phyloP scores from a whole-genome alignment of 192 early-diverging fungal genomes.

The Neocallimastix lanati region DNA sequence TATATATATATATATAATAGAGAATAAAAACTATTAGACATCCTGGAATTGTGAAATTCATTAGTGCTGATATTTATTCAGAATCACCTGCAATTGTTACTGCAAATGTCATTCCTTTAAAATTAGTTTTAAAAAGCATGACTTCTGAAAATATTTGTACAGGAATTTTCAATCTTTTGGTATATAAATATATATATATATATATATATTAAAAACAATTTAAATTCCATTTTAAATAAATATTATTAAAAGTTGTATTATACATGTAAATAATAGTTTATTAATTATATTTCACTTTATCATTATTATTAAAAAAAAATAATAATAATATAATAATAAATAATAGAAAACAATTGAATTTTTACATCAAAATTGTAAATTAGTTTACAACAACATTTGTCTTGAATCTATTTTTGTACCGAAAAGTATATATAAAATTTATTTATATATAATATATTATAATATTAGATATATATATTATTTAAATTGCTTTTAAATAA shows the following conservation, averaged over 20 bases:
- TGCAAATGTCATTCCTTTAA: background rate
- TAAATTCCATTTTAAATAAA: no score
- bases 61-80: background rate
- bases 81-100: background rate
- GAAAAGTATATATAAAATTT: background rate
- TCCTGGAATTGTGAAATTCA: background rate
- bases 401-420: background rate
- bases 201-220: no score
- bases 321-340: no score
- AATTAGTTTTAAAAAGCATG: background rate
- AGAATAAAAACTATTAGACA: background rate
- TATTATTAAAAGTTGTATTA: no score
- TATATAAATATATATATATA: background rate
- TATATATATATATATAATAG: no score
- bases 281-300: no score
- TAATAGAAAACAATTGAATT: background rate
- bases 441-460: no score
- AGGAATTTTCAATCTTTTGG: background rate
- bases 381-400: background rate
- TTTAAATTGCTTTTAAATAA: no score
- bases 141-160: background rate
- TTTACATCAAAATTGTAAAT: background rate
- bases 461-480: no score
- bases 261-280: no score
- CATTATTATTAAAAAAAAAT: no score